Percentiles rank a stretch among this genome's conserved stretches.
phyloP scores from a whole-genome alignment of 2,329 filamentous ascomycete species.

The Cercospora sojina region DNA sequence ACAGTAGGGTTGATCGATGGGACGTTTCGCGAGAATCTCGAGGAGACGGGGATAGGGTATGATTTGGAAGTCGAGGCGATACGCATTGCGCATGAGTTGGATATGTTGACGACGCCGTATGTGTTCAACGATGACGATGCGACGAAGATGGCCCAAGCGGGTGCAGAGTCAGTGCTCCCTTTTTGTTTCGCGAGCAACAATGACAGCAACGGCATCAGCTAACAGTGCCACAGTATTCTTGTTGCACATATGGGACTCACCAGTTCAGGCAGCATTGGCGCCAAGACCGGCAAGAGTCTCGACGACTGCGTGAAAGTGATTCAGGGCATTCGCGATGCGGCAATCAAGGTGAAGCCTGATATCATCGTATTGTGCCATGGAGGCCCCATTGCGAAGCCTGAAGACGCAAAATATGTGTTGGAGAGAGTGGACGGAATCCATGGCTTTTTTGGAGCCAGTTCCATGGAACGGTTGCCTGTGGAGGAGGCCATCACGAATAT shows the following conservation, averaged over 20 bases:
- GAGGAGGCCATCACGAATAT: conserved; percentile 64
- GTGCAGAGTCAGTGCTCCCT: conserved; percentile 66
- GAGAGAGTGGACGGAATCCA: conserved; percentile 62
- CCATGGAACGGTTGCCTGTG: conserved; percentile 68
- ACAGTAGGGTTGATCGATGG: conserved; percentile 71
- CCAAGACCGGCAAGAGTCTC: conserved; percentile 58
- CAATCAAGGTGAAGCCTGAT: conserved; percentile 54
- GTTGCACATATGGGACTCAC: conserved; percentile 70
- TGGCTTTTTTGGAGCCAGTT: conserved; percentile 70
- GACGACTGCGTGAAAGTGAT: conserved; percentile 64
- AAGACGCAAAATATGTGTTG: conserved; percentile 64
- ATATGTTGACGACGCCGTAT: conserved; percentile 67
- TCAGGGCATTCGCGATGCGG: conserved; percentile 64
- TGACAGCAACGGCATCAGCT: conserved; percentile 51
- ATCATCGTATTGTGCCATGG: conserved; percentile 70
- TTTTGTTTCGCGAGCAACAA: conserved; percentile 56
- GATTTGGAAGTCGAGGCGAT: conserved; percentile 67
- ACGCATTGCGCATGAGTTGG: conserved; percentile 57
- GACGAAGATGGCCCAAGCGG: conserved; percentile 61
- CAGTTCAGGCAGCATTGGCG: conserved; percentile 64
- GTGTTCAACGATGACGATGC: conserved; percentile 65
- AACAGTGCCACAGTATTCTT: conserved; percentile 49
- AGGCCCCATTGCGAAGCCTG: conserved; percentile 63
- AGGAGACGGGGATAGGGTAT: conserved; percentile 72
- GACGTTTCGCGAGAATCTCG: conserved; percentile 64